Evolutionary conservation across 805 yeast genomes (phyloP), one percentile per base, ranked within the genome.

Genomic region (Metschnikowia sp.): DNA sequence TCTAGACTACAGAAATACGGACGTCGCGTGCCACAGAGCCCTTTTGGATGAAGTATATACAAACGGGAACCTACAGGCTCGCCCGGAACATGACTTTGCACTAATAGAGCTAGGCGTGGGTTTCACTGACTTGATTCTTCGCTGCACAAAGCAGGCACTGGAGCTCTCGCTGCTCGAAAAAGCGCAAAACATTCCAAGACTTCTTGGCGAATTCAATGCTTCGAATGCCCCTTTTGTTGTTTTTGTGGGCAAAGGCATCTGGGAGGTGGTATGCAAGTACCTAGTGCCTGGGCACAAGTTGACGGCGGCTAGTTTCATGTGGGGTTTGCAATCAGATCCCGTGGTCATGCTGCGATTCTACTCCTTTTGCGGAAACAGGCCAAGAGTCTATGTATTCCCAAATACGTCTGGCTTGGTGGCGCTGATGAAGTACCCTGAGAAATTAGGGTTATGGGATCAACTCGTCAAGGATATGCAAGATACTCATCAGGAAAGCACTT

Each of bases 391-490:
- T 61, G 89, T 86, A 6, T 74, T 84, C 28, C 90, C 91, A 2
- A 82, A 82, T 39, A 84, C 91, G 0, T 83, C 89, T 5, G 92
- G 92, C 1, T 63, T 86, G 8, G 91, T 83, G 8, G 75, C 84
- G 9, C 64, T 63, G 52, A 65, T 81, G 57, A 65, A 71, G 29
- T 68, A 66, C 47, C 66, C 63, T 0, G 73, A 70, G 35, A 82
- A 82, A 57, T 57, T 79, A 42, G 55, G 47, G 4, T 52, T 76
- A 13, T 84, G 89, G 89, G 55, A 57, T 11, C 61, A 62, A 10
- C 54, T 84, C 45, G 58, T 60, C 5, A 50, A 45, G 13, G 65
- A 48, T 36, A 42, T 53, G 26, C 26, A 22, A 22, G 26, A 22
- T 22, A 3, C 26, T 22, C 26, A 22, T 22, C 26, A 9, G 8